Base-by-base conservation (phyloP, 106 monocot genomes). In the Apostasia shenzhenica region DNA sequence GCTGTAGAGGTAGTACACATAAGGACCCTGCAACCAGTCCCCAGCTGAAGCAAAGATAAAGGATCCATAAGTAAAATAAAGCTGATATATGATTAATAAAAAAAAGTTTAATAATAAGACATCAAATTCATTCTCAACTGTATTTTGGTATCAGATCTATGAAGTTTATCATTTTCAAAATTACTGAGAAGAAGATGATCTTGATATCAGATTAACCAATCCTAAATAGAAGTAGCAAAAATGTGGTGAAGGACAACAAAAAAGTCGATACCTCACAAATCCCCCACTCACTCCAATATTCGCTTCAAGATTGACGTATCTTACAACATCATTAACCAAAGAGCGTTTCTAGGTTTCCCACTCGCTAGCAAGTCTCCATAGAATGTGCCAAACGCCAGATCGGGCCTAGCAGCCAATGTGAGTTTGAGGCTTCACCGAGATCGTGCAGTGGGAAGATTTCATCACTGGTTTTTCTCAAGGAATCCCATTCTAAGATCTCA, bases 21-120 rank as follows among this genome's bases (percentile, higher is more conserved):
- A 97, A n/a, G 97, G 97, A 4, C 92, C 92, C 78, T 97, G 97
- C 73, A 97, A 66, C 97, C 97, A 97, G 64, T 97, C 97, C 55
- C 97, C 97, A 75, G 97, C 97, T 97, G 75, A 47, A 26, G 53
- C 64, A 26, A 10, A 11, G 3, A 42, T n/a, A 82, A 72, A 6
- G 12, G 40, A 50, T 71, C 48, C 66, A 71, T 47, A 59, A 71
- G 64, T 41, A 73, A 58, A 60, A 63, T 13, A 55, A 55, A 26
- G 26, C 26, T 26, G 26, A 26, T 26, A 26, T 26, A 26, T 26
- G 26, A 26, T 26, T 26, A 0, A 26, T 26, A 26, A 26, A 26
- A 26, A 26, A 26, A 26, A 0, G 26, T 26, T 26, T 26, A 26
- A 26, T 1, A 5, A 4, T 60, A 42, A 26, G 42, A 60, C 60